Evolutionary conservation across 2,329 filamentous ascomycete genomes (phyloP).

Genomic region (Colletotrichum sp.): DNA sequence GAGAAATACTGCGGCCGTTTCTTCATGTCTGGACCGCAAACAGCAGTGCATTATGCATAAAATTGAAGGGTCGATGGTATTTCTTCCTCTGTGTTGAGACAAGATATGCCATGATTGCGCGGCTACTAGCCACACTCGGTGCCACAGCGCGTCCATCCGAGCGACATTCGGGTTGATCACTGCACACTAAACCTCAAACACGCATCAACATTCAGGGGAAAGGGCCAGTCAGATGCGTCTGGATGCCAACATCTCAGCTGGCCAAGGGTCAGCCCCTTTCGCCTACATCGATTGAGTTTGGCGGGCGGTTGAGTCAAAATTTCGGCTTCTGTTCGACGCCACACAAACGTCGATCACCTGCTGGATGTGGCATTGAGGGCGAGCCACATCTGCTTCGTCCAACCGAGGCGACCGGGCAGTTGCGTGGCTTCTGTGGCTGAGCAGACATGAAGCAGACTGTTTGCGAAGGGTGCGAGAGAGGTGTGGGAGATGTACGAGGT

Average conservation of each 20-base stretch:
- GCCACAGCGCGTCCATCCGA: background rate
- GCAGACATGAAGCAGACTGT: background rate
- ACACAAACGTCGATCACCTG: conserved; percentile 7
- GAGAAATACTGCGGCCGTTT: background rate
- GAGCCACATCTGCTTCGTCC: background rate
- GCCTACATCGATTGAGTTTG: background rate
- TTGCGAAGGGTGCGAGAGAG: background rate
- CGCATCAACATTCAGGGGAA: conserved; percentile 11
- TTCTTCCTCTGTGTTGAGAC: background rate
- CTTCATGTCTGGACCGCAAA: background rate
- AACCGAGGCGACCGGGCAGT: background rate
- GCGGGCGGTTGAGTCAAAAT: background rate
- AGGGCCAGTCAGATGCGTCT: background rate
- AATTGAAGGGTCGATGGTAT: background rate
- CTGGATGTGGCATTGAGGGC: background rate
- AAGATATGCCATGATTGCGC: background rate
- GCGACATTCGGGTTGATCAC: background rate
- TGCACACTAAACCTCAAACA: background rate
- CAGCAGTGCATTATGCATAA: background rate
- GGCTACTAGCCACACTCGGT: conserved; percentile 13
- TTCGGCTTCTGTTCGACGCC: background rate
- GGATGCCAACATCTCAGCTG: conserved; percentile 3
- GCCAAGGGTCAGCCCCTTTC: conserved; percentile 2
- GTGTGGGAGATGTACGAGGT: background rate
- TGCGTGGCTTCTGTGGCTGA: conserved; percentile 17